Base-by-base conservation (phyloP, 106 monocot genomes). In the Cymbidium sinense region DNA sequence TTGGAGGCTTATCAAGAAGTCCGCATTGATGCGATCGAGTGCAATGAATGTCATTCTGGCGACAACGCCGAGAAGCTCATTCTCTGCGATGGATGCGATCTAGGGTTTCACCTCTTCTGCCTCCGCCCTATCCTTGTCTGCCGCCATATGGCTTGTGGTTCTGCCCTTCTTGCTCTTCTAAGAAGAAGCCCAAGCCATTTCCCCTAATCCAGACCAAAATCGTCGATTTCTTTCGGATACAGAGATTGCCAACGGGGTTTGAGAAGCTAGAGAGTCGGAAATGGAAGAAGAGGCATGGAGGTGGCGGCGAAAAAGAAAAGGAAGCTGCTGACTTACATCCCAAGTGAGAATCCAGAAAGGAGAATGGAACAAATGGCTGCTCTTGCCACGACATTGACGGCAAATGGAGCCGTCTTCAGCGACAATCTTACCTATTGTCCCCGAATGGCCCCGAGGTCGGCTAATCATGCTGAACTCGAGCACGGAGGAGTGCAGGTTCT, bases 361-460 rank as follows among this genome's bases (percentile, higher is more conserved):
- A n/a, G n/a, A n/a, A n/a, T n/a, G n/a, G n/a, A n/a, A 86, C 99
- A 99, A 70, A 99, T 99, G 94, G 90, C 90, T 51, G 95, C 99
- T 43, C 87, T 99, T 4, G 99, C 99, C 18, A 93, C 94, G 0
- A 92, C 99, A 17, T 76, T 95, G 74, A 95, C 81, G 17, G 75
- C 92, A 17, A 89, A 89, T 1, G 87, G 89, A 0, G 79, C 99
- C 4, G 70, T 81, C 51, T 99, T 93, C 86, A 92, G 90, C 87
- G 83, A 99, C 39, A 84, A 89, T 74, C 94, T 99, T 36, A 93
- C 89, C 20, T n/a, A n/a, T n/a, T n/a, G n/a, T n/a, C n/a, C n/a
- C n/a, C n/a, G n/a, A n/a, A n/a, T n/a, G n/a, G n/a, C n/a, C n/a
- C n/a, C n/a, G n/a, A n/a, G n/a, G n/a, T n/a, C n/a, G n/a, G n/a